These are phyloP conservation scores for Rhamnella rubrinervis DNA, from an alignment of 331 rosid species.

Conservation along the genomic window DNA sequence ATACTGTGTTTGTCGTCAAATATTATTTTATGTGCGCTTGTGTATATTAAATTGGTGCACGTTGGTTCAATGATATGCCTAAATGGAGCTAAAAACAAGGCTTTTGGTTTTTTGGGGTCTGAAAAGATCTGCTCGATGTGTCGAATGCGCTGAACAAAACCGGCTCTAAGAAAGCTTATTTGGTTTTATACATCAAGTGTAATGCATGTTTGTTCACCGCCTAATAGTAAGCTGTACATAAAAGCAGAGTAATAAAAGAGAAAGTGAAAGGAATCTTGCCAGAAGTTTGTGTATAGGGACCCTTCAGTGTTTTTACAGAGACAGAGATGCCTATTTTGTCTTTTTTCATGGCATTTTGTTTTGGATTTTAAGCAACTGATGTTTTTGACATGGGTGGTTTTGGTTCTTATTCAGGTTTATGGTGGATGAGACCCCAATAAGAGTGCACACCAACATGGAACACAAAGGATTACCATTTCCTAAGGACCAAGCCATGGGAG, in stretches of 20 bases:
- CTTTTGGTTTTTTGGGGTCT: too few relatives aligned
- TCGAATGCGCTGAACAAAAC: too few relatives aligned
- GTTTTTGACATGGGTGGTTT: neutral
- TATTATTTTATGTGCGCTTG: too few relatives aligned
- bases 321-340: constrained; percentile 16
- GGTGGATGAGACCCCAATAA: constrained; percentile 79
- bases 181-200: too few relatives aligned
- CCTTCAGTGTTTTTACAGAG: neutral
- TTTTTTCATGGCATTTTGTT: neutral
- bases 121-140: too few relatives aligned
- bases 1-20: too few relatives aligned
- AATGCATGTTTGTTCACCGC: neutral
- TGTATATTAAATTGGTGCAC: too few relatives aligned
- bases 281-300: constrained; percentile 11
- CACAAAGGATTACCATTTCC: constrained; percentile 79
- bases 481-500: constrained; percentile 88
- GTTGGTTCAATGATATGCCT: too few relatives aligned
- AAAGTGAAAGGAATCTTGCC: constrained; percentile 42
- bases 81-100: too few relatives aligned
- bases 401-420: constrained; percentile 45
- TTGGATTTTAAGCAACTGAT: neutral
- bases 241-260: constrained; percentile 7
- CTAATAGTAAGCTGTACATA: neutral
- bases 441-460: constrained; percentile 82
- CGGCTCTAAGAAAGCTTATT: too few relatives aligned